These are phyloP conservation scores for Pseudohyphozyma bogoriensis DNA, from an alignment of 768 basidiomycete genomes.

Conservation along the genomic window DNA sequence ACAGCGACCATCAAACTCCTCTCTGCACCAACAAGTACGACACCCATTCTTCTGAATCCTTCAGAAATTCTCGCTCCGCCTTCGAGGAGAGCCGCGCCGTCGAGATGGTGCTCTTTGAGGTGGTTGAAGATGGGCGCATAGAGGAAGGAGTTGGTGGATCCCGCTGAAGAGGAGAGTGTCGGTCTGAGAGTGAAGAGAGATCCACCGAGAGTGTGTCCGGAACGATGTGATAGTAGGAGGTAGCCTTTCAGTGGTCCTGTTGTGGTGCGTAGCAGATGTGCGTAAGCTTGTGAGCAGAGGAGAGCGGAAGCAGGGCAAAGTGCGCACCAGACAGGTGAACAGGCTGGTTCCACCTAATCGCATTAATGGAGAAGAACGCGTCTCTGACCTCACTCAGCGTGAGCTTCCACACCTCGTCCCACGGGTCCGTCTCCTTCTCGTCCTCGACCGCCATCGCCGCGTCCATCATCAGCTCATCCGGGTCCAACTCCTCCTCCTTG, in stretches of 20 bases:
- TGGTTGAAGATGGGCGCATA: constrained; percentile 95
- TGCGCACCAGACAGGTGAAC: constrained; percentile 83
- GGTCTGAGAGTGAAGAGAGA: constrained; percentile 99
- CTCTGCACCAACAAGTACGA: constrained; percentile 87
- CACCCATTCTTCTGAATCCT: constrained; percentile 75
- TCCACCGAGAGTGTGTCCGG: constrained; percentile 90
- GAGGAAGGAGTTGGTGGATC: constrained; percentile 61
- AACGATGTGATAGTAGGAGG: constrained; percentile 88
- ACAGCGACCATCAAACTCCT: constrained; percentile 71
- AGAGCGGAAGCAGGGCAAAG: constrained; percentile 34
- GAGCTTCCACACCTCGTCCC: constrained; percentile 56
- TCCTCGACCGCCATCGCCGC: constrained; percentile 31
- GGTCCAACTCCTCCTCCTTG: constrained; percentile 23
- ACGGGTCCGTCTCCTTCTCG: constrained; percentile 32
- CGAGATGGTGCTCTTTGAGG: constrained; percentile 87
- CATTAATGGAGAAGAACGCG: constrained; percentile 83
- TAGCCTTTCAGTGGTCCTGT: constrained; percentile 9
- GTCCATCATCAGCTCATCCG: constrained; percentile 30
- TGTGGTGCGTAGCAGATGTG: neutral
- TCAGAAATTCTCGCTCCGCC: constrained; percentile 47
- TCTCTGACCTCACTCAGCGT: constrained; percentile 78
- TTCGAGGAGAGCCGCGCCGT: constrained; percentile 82
- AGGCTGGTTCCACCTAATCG: constrained; percentile 88
- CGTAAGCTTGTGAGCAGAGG: constrained; percentile 24
- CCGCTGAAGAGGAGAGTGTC: constrained; percentile 55